Evolutionary conservation across 225 moss, liverwort and hornwort species (phyloP), one percentile per base, ranked within the genome.

Genomic region (Takakia lepidozioides): DNA sequence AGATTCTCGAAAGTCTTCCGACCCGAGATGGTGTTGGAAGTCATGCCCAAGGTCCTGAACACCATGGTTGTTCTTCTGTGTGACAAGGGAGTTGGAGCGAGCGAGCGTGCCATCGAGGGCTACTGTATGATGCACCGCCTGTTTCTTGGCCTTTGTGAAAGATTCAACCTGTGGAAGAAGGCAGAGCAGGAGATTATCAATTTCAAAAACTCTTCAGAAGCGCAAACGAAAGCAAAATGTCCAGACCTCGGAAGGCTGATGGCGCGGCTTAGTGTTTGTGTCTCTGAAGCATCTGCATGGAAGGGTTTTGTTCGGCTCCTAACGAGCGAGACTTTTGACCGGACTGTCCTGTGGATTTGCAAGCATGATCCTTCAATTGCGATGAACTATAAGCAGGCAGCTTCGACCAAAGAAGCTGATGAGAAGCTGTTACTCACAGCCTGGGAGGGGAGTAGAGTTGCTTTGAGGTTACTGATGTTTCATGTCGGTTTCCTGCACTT

Each of bases 71-170:
- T 60, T 38, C 59, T 60, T 16, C 27, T 67, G 23, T 55, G 60
- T 5, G 60, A 67, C 27, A 67, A 67, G 24, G 66, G 66, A 19
- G 34, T 59, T 5, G 52, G 48, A 60, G 66, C 66, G 27, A 66
- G 66, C 22, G 53, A 67, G 22, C 54, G 67, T 20, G 60, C 60
- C 38, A 60, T 60, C 48, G 67, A 67, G 26, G 67, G 67, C 5
- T 67, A 67, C 48, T 59, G 67, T 40, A 49, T 67, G 60, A 28
- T 67, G 29, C 67, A 67, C 43, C 67, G 67, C 14, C 60, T 66
- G 21, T 66, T 66, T 38, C 44, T 67, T 29, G 67, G 54, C 19
- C 67, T 67, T 19, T 60, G 60, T 21, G 60, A 60, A 14, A 60
- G 43, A 32, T 60, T 46, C 54, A 48, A 67, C 30, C 15, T 67